These are phyloP conservation scores for Colletotrichum salicis DNA, from an alignment of 2,329 filamentous ascomycete species.

Conservation along the genomic window DNA sequence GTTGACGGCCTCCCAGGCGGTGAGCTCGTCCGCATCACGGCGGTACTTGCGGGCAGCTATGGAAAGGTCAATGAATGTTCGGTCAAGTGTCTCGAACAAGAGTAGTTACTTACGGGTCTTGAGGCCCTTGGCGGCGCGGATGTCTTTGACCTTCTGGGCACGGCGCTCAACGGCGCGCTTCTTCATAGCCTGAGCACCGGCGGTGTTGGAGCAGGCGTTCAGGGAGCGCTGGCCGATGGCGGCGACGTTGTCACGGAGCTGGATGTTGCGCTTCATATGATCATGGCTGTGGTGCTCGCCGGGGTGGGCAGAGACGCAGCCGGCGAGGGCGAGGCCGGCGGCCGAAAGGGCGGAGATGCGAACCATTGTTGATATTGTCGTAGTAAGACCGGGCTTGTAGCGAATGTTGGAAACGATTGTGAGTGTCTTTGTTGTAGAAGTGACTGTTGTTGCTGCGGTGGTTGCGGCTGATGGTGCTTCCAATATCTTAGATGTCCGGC, in stretches of 20 bases:
- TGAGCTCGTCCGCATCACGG: constrained; percentile 45
- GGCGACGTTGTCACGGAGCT: constrained; percentile 46
- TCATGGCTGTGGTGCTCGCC: constrained; percentile 44
- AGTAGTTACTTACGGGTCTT: constrained; percentile 11
- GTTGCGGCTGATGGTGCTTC: not conserved
- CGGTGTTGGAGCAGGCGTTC: constrained; percentile 50
- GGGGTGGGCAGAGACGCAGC: constrained; percentile 44
- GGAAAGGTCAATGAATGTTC: constrained; percentile 40
- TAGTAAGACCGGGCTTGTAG: not conserved
- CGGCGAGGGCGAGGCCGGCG: constrained; percentile 37
- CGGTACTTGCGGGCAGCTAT: constrained; percentile 45
- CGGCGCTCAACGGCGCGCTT: constrained; percentile 53
- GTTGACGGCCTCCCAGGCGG: constrained; percentile 47
- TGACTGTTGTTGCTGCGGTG: constrained; percentile 19
- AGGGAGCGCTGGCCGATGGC: constrained; percentile 49
- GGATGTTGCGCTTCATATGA: constrained; percentile 47
- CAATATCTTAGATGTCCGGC: not conserved
- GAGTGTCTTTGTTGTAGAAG: not conserved
- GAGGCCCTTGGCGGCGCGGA: constrained; percentile 47
- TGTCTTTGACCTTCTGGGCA: constrained; percentile 48
- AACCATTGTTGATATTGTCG: constrained; percentile 9
- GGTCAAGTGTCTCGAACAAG: no score
- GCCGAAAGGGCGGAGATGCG: constrained; percentile 20
- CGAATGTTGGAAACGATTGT: constrained; percentile 13
- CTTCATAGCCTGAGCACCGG: constrained; percentile 51